Evolutionary conservation across 1,284 basidiomycete species (phyloP).

Genomic region (Cerrena zonata): DNA sequence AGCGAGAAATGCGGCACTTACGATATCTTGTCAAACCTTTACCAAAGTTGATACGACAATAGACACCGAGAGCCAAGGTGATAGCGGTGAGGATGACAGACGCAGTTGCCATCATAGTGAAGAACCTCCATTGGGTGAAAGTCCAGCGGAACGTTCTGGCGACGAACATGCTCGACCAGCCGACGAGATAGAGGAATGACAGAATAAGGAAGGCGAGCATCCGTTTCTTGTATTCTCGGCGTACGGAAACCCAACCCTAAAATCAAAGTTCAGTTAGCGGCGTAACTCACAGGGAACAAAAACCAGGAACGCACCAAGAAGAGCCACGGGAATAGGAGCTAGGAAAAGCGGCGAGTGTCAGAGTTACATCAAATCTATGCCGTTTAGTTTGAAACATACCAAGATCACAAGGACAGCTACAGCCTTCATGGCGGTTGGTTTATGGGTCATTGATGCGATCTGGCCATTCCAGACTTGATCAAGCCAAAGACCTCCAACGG

Average conservation of each 20-base stretch:
- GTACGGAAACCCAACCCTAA: conserved; percentile 70
- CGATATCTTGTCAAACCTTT: conserved; percentile 64
- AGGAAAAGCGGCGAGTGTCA: conserved; percentile 8
- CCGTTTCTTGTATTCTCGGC: conserved; percentile 52
- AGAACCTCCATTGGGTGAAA: conserved; percentile 69
- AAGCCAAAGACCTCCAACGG: conserved; percentile 66
- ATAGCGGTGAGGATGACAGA: conserved; percentile 54
- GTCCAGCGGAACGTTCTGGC: conserved; percentile 70
- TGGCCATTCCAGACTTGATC: conserved; percentile 67
- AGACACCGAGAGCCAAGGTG: conserved; percentile 54
- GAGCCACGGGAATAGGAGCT: conserved; percentile 69
- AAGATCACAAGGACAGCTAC: conserved; percentile 51
- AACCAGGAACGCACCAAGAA: conserved; percentile 38
- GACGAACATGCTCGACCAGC: conserved; percentile 69
- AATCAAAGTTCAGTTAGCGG: conserved; percentile 3
- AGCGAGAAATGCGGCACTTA: conserved; percentile 45
- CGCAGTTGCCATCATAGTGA: conserved; percentile 53
- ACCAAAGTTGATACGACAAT: conserved; percentile 69
- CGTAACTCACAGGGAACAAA: background rate
- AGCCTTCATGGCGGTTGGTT: conserved; percentile 47
- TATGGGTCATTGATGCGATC: conserved; percentile 47
- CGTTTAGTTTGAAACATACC: conserved; percentile 36
- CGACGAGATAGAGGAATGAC: conserved; percentile 54
- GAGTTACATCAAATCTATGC: conserved; percentile 7
- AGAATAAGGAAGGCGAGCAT: conserved; percentile 61